Percentiles rank a stretch among this genome's conserved stretches.
These are phyloP conservation scores for Claviceps sp. DNA, from an alignment of 2,329 filamentous ascomycete species.

Conservation along the genomic window DNA sequence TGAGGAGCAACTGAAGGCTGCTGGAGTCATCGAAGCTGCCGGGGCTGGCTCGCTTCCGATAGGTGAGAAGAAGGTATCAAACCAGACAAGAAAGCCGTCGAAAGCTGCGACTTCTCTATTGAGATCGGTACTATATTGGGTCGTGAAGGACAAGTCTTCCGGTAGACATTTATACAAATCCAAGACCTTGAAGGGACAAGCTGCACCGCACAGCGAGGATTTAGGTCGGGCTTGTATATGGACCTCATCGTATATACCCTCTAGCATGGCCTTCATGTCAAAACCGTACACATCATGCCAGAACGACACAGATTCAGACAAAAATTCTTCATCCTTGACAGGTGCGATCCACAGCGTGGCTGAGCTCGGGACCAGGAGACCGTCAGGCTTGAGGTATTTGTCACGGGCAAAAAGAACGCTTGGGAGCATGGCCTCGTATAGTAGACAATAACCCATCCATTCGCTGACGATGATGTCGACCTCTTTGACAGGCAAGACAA, in stretches of 20 bases:
- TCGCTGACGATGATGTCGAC: conserved; percentile 94
- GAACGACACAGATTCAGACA: conserved; percentile 66
- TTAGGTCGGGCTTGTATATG: conserved; percentile 59
- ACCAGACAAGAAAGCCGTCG: conserved; percentile 88
- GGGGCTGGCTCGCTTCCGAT: conserved; percentile 38
- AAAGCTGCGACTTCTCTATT: conserved; percentile 50
- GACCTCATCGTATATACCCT: conserved; percentile 69
- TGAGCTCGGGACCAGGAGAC: conserved; percentile 77
- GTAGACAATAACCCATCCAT: conserved; percentile 93
- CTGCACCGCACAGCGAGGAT: conserved; percentile 43
- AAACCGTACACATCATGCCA: conserved; percentile 94
- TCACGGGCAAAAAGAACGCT: conserved; percentile 83
- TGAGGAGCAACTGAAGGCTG: conserved; percentile 44
- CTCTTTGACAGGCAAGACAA: conserved; percentile 59
- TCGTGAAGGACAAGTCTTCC: conserved; percentile 63
- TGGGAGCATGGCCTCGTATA: conserved; percentile 94
- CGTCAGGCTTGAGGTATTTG: conserved; percentile 65
- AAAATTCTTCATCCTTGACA: conserved; percentile 62
- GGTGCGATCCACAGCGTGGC: conserved; percentile 74
- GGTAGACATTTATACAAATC: conserved; percentile 61
- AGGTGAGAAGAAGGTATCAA: conserved; percentile 81
- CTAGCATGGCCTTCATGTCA: conserved; percentile 83
- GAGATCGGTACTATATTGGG: conserved; percentile 50
- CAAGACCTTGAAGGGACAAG: conserved; percentile 58
- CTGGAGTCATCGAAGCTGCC: conserved; percentile 39